Evolutionary conservation across 2,329 filamentous ascomycete genomes (phyloP), one percentile per base, ranked within the genome.

Genomic region (Exophiala bonariae): DNA sequence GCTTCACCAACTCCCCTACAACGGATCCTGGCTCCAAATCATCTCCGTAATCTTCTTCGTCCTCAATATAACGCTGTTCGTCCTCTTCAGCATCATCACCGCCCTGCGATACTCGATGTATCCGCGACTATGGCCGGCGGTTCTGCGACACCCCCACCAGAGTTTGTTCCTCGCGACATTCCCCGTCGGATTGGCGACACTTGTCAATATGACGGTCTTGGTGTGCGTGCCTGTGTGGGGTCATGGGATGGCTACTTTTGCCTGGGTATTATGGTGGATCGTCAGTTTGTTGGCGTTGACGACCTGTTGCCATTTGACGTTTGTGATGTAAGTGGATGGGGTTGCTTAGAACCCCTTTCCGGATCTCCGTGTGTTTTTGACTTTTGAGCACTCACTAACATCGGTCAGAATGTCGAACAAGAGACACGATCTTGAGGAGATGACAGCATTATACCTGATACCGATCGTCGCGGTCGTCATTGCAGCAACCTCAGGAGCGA

Each of bases 391-490:
- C 51, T 64, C 17, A 6, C 32, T 34, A 34, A 34, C 14, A 14
- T 34, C 5, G 59, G 33, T 56, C 53, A 68, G 69, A 16, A 75
- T 63, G 22, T 66, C 58, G 10, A 59, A 65, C 59, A 28, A 49
- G 50, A 54, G 18, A 43, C 67, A 55, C 36, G 63, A 73, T 9
- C 69, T 82, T 8, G 69, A 73, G 41, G 75, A 71, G 22, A 85
- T 86, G 61, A 87, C 83, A 0, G 83, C 84, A 0, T 77, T 77
- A 1, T 80, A 82, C 58, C 71, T 87, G 4, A 71, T 88, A 2
- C 83, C 85, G 4, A 84, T 87, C 16, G 82, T 85, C 1, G 77
- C 83, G 0, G 76, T 81, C 2, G 78, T 87, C 28, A 83, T 88
- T 41, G 81, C 82, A 1, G 74, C 85, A 0, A 81, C 80, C 1